A percentile compares a stretch with the other conserved stretches of the same genome.
Conservation (phyloP, 2,329 filamentous ascomycete species). For the Nothomitra cinnamomea region DNA sequence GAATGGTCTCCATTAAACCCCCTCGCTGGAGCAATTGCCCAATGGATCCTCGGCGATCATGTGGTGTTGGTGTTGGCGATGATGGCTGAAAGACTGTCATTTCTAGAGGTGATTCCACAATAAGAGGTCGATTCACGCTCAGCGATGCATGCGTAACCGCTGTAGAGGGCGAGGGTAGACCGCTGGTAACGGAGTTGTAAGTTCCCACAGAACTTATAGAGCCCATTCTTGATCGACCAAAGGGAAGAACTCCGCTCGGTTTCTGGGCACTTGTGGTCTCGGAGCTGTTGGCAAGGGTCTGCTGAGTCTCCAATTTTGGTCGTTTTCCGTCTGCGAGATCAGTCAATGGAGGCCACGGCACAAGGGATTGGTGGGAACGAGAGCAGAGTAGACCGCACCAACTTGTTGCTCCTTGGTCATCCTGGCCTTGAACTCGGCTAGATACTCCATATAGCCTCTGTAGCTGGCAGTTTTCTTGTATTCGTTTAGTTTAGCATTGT, state of each 20-base stretch:
- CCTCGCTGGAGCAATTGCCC: background rate
- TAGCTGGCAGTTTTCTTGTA: conserved; percentile 65
- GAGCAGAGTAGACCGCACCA: background rate
- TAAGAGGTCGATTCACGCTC: background rate
- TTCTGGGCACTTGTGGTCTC: background rate
- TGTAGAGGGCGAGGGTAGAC: conserved; percentile 1
- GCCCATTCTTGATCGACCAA: background rate
- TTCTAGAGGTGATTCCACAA: background rate
- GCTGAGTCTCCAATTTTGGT: conserved; percentile 25
- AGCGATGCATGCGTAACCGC: background rate
- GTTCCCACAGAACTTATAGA: conserved; percentile 1
- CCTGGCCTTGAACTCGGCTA: conserved; percentile 62
- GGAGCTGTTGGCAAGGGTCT: background rate
- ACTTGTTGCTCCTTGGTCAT: background rate
- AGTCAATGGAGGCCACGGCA: background rate
- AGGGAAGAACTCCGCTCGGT: background rate
- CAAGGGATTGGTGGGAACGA: background rate
- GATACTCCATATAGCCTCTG: conserved; percentile 51
- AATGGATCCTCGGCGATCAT: background rate
- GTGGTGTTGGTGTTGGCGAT: background rate
- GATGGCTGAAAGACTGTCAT: background rate
- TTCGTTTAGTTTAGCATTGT: conserved; percentile 51
- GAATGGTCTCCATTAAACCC: background rate
- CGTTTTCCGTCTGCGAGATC: conserved; percentile 24
- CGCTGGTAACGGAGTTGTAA: background rate